Percentiles rank a stretch among this genome's conserved stretches.
These are phyloP conservation scores for Leptographium flavum DNA, from an alignment of 2,329 filamentous ascomycete genomes.

Conservation along the genomic window DNA sequence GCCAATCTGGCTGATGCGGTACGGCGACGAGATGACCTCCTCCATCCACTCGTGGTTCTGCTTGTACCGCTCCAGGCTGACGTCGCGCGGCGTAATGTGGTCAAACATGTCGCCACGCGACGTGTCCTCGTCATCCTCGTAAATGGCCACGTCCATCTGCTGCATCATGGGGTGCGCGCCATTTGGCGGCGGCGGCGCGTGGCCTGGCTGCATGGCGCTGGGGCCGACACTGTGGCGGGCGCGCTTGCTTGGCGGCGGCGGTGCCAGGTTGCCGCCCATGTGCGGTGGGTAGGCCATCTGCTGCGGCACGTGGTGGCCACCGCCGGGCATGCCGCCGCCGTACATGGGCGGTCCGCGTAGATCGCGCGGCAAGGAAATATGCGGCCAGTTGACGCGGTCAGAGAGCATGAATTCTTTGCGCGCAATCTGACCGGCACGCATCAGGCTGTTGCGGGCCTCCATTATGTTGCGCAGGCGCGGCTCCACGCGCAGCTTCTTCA, in stretches of 20 bases:
- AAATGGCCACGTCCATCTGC: constrained; percentile 13
- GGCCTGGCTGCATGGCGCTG: constrained; percentile 6
- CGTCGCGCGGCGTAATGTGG: constrained; percentile 73
- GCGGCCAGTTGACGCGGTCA: constrained; percentile 82
- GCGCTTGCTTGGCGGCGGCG: constrained; percentile 42
- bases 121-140: constrained; percentile 85
- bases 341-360: constrained; percentile 36
- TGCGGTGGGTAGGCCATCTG: constrained; percentile 49
- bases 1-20: constrained; percentile 69
- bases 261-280: constrained; percentile 25
- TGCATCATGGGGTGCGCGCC: constrained; percentile 15
- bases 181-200: constrained; percentile 9
- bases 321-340: constrained; percentile 25
- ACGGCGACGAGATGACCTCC: constrained; percentile 84
- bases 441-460: constrained; percentile 48
- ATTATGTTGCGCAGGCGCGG: constrained; percentile 46
- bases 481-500: constrained; percentile 49
- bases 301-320: constrained; percentile 34
- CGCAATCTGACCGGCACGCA: constrained; percentile 64
- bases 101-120: constrained; percentile 82
- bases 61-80: constrained; percentile 74
- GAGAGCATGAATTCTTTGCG: constrained; percentile 92
- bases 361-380: constrained; percentile 54
- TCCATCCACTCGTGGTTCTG: constrained; percentile 99
- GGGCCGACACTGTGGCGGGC: constrained; percentile 29